These are phyloP conservation scores for Atkinsonella hypoxylon DNA, from an alignment of 2,329 filamentous ascomycete species.

Conservation along the genomic window DNA sequence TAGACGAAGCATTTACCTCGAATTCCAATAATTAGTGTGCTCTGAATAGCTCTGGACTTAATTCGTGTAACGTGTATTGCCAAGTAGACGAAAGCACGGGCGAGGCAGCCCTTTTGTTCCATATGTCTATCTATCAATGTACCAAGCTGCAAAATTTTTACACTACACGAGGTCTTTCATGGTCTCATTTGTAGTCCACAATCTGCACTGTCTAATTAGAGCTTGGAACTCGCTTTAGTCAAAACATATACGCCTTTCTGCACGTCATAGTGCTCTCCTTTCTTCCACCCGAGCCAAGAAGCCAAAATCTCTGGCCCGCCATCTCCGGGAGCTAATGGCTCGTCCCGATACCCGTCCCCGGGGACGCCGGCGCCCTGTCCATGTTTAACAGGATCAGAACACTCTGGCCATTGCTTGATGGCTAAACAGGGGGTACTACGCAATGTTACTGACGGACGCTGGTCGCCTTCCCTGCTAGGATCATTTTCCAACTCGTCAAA, in stretches of 20 bases:
- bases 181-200: not conserved
- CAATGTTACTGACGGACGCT: slow-evolving; percentile 59
- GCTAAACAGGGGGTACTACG: slow-evolving; percentile 56
- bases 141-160: no score
- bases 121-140: not conserved
- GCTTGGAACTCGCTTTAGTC: slow-evolving; percentile 20
- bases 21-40: not conserved
- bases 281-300: slow-evolving; percentile 68
- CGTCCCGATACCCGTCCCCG: slow-evolving; percentile 55
- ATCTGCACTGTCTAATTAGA: slow-evolving; percentile 13
- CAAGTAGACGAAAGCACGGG: no score
- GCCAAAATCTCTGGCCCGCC: slow-evolving; percentile 59
- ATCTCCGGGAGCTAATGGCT: slow-evolving; percentile 49
- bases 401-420: slow-evolving; percentile 33
- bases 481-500: slow-evolving; percentile 55
- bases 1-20: slow-evolving; percentile 1
- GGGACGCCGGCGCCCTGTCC: slow-evolving; percentile 55
- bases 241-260: slow-evolving; percentile 48
- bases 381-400: slow-evolving; percentile 24
- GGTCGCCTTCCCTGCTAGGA: slow-evolving; percentile 47
- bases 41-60: not conserved
- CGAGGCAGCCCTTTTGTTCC: no score
- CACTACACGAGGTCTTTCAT: not conserved
- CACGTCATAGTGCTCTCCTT: slow-evolving; percentile 59
- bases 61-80: not conserved